Evolutionary conservation across 2,329 filamentous ascomycete genomes (phyloP).

Genomic region (Akanthomyces dipterigenus): DNA sequence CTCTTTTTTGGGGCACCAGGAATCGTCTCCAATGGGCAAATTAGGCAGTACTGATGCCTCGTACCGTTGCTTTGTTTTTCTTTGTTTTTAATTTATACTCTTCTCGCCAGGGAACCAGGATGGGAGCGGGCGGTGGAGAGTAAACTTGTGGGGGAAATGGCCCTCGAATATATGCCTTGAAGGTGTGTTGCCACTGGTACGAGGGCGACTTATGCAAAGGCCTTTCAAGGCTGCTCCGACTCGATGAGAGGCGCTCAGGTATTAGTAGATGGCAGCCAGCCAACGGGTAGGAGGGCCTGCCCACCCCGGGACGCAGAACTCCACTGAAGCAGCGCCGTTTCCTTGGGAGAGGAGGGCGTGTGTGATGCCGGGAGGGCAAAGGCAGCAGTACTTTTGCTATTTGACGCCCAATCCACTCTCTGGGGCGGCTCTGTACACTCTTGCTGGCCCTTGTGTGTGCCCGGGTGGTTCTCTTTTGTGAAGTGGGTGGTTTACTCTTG

Average conservation of each 20-base stretch:
- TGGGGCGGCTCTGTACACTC: neutral
- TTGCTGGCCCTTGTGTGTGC: neutral
- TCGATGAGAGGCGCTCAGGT: constrained; percentile 11
- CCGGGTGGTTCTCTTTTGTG: no score
- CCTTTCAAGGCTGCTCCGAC: constrained; percentile 8
- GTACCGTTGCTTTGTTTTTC: neutral
- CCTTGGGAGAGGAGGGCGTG: constrained; percentile 9
- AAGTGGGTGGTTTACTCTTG: neutral
- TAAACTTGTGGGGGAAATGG: constrained; percentile 11
- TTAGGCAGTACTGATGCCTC: constrained; percentile 5
- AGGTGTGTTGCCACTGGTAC: constrained; percentile 7
- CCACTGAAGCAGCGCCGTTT: constrained; percentile 12
- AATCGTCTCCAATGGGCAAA: constrained; percentile 1
- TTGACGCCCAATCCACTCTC: constrained; percentile 3
- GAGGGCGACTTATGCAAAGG: constrained; percentile 5
- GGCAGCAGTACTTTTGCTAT: constrained; percentile 10
- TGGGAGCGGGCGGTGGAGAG: constrained; percentile 10
- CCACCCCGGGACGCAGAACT: constrained; percentile 6
- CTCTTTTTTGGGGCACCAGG: constrained; percentile 6
- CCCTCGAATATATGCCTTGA: constrained; percentile 7
- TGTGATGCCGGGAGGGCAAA: neutral
- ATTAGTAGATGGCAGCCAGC: constrained; percentile 11
- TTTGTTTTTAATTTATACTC: constrained; percentile 8
- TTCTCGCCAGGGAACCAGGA: constrained; percentile 2
- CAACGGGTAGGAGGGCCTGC: constrained; percentile 11